phyloP scores from a whole-genome alignment of 805 yeast species.

The Candida maltosa region DNA sequence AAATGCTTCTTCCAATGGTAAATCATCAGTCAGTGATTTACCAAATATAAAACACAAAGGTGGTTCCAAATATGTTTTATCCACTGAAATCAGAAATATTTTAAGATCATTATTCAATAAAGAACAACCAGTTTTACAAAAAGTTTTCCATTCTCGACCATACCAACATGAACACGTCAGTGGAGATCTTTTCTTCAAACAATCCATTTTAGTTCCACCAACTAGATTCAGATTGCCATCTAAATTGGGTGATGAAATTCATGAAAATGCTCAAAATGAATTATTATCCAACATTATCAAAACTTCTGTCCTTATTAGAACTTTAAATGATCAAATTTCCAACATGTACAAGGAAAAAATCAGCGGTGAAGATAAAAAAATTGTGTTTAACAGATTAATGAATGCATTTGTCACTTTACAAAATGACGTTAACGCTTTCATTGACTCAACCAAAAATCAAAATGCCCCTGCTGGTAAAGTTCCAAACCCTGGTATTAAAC shows the following conservation, averaged over 20 bases:
- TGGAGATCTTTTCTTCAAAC: constrained; percentile 88
- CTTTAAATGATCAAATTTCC: constrained; percentile 80
- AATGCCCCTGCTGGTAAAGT: constrained; percentile 62
- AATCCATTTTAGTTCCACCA: constrained; percentile 89
- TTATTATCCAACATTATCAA: constrained; percentile 74
- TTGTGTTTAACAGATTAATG: constrained; percentile 85
- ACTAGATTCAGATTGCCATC: constrained; percentile 97
- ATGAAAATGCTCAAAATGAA: constrained; percentile 92
- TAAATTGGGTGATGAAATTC: constrained; percentile 92
- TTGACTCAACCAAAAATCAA: constrained; percentile 88
- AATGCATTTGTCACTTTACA: constrained; percentile 93
- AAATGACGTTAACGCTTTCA: constrained; percentile 89
- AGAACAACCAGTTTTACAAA: constrained; percentile 67
- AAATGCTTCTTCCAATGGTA: constrained; percentile 11
- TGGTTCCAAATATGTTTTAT: constrained; percentile 77
- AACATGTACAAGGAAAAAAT: constrained; percentile 43
- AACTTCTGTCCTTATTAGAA: constrained; percentile 79
- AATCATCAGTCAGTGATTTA: constrained; percentile 23
- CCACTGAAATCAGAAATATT: constrained; percentile 82
- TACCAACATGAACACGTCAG: constrained; percentile 40
- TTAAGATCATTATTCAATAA: constrained; percentile 69
- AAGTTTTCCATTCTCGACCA: constrained; percentile 82
- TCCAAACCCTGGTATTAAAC: constrained; percentile 94
- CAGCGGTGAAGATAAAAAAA: constrained; percentile 63
- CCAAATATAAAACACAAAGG: constrained; percentile 57